Percentiles rank a stretch among this genome's conserved stretches.
Evolutionary conservation across 2,329 filamentous ascomycete species (phyloP).

Genomic region (Neophaeococcomyces mojaviensis): DNA sequence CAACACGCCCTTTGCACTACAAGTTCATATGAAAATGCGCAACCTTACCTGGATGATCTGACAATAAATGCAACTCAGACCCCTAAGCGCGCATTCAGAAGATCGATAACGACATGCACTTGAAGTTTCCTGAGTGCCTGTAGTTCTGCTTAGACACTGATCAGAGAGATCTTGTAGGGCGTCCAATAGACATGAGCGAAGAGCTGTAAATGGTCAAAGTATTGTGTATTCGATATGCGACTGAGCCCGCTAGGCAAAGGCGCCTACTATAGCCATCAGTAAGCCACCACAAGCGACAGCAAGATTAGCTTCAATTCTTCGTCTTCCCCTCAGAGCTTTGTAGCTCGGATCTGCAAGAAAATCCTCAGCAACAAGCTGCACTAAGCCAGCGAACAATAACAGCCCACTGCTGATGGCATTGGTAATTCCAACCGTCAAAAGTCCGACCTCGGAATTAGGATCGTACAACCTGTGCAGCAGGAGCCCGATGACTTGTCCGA

Average conservation of each 20-base stretch:
- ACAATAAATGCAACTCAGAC: no score
- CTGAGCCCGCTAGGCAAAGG: constrained; percentile 45
- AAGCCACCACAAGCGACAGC: constrained; percentile 54
- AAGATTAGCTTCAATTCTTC: constrained; percentile 54
- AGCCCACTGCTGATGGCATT: constrained; percentile 78
- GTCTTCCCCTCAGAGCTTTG: constrained; percentile 48
- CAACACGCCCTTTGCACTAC: background rate
- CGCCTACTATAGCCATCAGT: constrained; percentile 61
- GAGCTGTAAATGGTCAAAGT: no score
- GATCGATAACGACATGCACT: no score
- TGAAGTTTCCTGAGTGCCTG: no score
- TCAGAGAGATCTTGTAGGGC: no score
- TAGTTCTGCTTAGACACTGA: no score
- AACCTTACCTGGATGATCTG: background rate
- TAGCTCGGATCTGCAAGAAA: constrained; percentile 65
- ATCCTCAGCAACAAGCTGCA: constrained; percentile 78
- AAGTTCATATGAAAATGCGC: background rate
- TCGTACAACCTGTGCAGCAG: constrained; percentile 73
- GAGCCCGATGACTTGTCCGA: constrained; percentile 77
- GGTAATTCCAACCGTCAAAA: constrained; percentile 79
- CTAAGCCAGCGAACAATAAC: constrained; percentile 72
- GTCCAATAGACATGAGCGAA: no score
- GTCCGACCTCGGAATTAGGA: constrained; percentile 64
- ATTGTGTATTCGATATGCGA: no score
- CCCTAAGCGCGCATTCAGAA: no score